phyloP scores from a whole-genome alignment of 768 basidiomycete species.

The Pluteus cervinus region DNA sequence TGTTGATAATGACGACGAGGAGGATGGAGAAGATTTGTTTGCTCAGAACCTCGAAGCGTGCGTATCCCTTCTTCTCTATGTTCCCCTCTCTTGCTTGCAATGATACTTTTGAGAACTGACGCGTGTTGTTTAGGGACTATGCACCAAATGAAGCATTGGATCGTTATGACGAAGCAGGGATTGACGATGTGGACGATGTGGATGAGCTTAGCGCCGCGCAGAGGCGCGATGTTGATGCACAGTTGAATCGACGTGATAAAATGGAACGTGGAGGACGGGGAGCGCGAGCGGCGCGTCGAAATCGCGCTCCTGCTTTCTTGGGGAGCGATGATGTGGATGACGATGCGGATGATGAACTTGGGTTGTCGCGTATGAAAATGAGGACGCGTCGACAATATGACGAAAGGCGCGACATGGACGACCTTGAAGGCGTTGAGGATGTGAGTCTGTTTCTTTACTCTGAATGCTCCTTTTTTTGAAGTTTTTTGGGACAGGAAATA shows the following conservation, averaged over 20 bases:
- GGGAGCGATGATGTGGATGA: constrained; percentile 78
- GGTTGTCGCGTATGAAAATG: constrained; percentile 66
- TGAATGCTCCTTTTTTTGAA: not conserved
- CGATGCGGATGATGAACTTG: constrained; percentile 64
- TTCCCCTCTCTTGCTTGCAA: no score
- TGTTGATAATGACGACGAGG: constrained; percentile 73
- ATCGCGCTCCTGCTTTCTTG: constrained; percentile 82
- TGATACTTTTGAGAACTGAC: constrained; percentile 9
- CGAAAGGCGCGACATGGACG: constrained; percentile 85
- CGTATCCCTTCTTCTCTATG: constrained; percentile 15
- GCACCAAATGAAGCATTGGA: constrained; percentile 78
- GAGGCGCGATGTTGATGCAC: constrained; percentile 77
- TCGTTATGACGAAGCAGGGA: constrained; percentile 77
- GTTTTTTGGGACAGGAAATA: constrained; percentile 56
- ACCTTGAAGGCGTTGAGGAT: constrained; percentile 85
- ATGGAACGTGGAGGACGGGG: constrained; percentile 63
- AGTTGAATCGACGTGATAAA: constrained; percentile 87
- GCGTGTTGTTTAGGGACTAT: constrained; percentile 60
- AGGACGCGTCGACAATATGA: constrained; percentile 91
- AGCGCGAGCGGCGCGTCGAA: constrained; percentile 69
- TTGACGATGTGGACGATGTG: constrained; percentile 76
- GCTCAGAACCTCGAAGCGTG: constrained; percentile 73
- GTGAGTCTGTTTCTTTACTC: constrained; percentile 36
- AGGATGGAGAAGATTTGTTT: constrained; percentile 93
- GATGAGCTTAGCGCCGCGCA: constrained; percentile 62